Conservation (phyloP, 2,329 filamentous ascomycete genomes). For the Aspergillus intermedius region DNA sequence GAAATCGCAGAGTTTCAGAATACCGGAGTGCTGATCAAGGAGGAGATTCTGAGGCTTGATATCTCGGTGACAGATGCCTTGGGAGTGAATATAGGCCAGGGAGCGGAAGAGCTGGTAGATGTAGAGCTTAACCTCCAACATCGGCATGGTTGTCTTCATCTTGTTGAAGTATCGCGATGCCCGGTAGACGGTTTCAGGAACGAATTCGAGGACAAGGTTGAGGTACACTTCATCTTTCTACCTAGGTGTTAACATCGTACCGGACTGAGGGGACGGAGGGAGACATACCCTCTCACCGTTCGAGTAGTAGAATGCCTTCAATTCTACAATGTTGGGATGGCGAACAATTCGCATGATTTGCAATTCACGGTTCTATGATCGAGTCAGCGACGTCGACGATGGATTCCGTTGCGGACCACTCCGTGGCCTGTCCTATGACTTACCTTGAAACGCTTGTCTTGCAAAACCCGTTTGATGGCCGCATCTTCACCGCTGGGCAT, state of each 20-base stretch:
- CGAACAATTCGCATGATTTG: slow-evolving; percentile 99
- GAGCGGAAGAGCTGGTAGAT: slow-evolving; percentile 99
- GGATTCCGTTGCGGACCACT: not conserved
- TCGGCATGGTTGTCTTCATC: slow-evolving; percentile 99
- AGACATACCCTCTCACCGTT: slow-evolving; percentile 86
- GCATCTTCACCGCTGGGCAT: slow-evolving; percentile 97
- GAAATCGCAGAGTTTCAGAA: slow-evolving; percentile 97
- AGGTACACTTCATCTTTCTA: slow-evolving; percentile 98
- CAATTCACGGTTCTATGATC: slow-evolving; percentile 81
- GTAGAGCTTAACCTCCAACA: slow-evolving; percentile 97
- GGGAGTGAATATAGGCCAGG: slow-evolving; percentile 96
- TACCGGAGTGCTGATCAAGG: slow-evolving; percentile 80
- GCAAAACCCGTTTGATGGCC: slow-evolving; percentile 96
- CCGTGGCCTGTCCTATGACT: slow-evolving; percentile 9
- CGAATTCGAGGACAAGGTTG: slow-evolving; percentile 95
- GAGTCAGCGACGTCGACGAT: slow-evolving; percentile 23
- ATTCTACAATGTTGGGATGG: slow-evolving; percentile 96
- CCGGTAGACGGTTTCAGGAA: slow-evolving; percentile 96
- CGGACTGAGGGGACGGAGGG: not conserved
- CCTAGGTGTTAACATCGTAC: not conserved
- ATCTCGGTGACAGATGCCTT: slow-evolving; percentile 97
- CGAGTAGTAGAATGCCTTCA: slow-evolving; percentile 99
- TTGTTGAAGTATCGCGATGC: slow-evolving; percentile 99
- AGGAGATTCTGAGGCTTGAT: slow-evolving; percentile 99
- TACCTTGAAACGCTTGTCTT: slow-evolving; percentile 99